These are phyloP conservation scores for Hanseniaspora mollemarum DNA, from an alignment of 805 yeast genomes.

Conservation along the genomic window DNA sequence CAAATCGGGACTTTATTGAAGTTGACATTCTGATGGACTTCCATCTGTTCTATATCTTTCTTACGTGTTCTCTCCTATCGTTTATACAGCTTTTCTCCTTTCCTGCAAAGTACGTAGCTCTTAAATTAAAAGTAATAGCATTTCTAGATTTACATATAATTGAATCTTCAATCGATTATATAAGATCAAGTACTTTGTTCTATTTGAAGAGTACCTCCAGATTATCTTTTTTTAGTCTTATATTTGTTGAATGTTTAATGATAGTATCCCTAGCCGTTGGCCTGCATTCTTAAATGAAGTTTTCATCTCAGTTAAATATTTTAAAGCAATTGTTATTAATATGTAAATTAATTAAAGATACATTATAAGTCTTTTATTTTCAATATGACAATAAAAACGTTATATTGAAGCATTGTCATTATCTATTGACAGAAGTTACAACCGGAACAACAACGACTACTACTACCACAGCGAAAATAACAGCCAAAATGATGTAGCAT, in stretches of 20 bases:
- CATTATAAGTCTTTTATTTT: neutral
- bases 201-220: no score
- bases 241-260: no score
- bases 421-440: slow-evolving; percentile 24
- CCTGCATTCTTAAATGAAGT: no score
- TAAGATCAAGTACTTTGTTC: neutral
- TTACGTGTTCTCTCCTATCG: no score
- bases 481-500: slow-evolving; percentile 55
- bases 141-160: slow-evolving; percentile 4
- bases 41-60: no score
- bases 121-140: neutral
- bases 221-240: neutral
- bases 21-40: slow-evolving; percentile 14
- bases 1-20: slow-evolving; percentile 14
- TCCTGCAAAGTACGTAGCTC: no score
- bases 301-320: no score
- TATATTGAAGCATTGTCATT: neutral
- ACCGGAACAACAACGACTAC: slow-evolving; percentile 51
- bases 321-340: neutral
- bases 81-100: no score
- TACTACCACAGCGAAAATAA: slow-evolving; percentile 53
- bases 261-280: no score
- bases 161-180: slow-evolving; percentile 11
- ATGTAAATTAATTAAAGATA: neutral
- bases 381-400: no score